These are phyloP conservation scores for Vinca minor DNA, from an alignment of 257 asterid genomes.

Conservation along the genomic window DNA sequence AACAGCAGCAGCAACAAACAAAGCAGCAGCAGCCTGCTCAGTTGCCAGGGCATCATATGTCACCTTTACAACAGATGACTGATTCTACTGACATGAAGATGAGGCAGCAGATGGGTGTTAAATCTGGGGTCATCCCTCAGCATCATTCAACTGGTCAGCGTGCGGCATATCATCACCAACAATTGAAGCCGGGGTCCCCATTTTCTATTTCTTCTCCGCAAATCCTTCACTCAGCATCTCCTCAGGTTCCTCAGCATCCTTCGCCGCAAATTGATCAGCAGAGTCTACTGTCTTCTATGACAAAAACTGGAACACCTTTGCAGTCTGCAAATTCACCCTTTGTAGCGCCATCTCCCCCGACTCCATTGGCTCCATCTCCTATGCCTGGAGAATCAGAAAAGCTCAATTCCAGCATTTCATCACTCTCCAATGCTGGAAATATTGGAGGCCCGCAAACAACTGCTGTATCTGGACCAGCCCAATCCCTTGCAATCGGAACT, in stretches of 20 bases:
- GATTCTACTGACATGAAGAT: constrained; percentile 68
- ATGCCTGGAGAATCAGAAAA: constrained; percentile 86
- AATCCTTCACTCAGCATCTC: constrained; percentile 66
- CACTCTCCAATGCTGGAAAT: constrained; percentile 59
- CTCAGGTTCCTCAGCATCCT: constrained; percentile 69
- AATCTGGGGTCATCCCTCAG: constrained; percentile 60
- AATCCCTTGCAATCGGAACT: constrained; percentile 87
- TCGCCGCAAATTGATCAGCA: constrained; percentile 89
- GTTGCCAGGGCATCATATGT: constrained; percentile 52
- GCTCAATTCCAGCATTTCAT: constrained; percentile 46
- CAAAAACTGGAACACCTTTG: constrained; percentile 76
- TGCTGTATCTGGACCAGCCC: constrained; percentile 55
- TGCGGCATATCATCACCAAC: constrained; percentile 56
- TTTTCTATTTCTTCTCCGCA: constrained; percentile 58
- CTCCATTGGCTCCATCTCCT: constrained; percentile 90
- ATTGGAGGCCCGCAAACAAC: constrained; percentile 42
- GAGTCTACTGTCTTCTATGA: constrained; percentile 45
- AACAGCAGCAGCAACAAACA: constrained; percentile 38
- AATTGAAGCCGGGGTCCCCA: constrained; percentile 47
- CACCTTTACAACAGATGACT: constrained; percentile 59
- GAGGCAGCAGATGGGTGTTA: constrained; percentile 74
- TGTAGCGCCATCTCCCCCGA: constrained; percentile 76
- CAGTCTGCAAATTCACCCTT: constrained; percentile 82
- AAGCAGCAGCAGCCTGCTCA: constrained; percentile 43
- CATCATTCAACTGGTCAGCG: constrained; percentile 64